A percentile compares a stretch with the other conserved stretches of the same genome.
Evolutionary conservation across 805 yeast genomes (phyloP).

Genomic region (Monosporozyma solicola): DNA sequence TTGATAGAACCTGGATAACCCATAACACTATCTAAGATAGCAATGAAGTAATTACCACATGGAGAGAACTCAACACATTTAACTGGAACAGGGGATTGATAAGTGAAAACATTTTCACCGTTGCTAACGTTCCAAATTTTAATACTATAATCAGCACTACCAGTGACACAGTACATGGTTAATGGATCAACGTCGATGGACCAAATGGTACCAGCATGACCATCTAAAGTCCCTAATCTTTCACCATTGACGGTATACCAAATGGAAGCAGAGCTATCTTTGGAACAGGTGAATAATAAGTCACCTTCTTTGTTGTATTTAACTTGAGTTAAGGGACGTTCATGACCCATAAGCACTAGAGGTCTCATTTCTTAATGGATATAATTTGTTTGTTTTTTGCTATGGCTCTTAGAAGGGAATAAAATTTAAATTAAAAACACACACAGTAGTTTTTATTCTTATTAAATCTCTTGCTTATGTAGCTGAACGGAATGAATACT

Average conservation of each 20-base stretch:
- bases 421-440: background rate
- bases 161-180: slow-evolving; percentile 69
- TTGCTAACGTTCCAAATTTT: slow-evolving; percentile 76
- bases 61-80: slow-evolving; percentile 84
- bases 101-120: slow-evolving; percentile 66
- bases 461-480: background rate
- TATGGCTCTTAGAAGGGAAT: background rate
- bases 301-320: slow-evolving; percentile 95
- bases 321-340: slow-evolving; percentile 94
- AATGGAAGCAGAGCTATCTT: slow-evolving; percentile 80
- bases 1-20: slow-evolving; percentile 72
- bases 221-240: slow-evolving; percentile 83
- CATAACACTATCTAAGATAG: slow-evolving; percentile 88
- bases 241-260: slow-evolving; percentile 97
- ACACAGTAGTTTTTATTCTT: background rate
- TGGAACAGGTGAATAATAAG: slow-evolving; percentile 80
- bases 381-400: background rate
- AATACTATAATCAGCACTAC: slow-evolving; percentile 81
- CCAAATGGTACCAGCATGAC: slow-evolving; percentile 93
- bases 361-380: slow-evolving; percentile 44
- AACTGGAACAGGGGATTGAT: slow-evolving; percentile 76
- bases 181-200: slow-evolving; percentile 76
- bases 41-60: slow-evolving; percentile 56
- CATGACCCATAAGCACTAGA: slow-evolving; percentile 80
- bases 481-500: background rate